Evolutionary conservation across 2,329 filamentous ascomycete species (phyloP).

Genomic region (Cladosporium sp.): DNA sequence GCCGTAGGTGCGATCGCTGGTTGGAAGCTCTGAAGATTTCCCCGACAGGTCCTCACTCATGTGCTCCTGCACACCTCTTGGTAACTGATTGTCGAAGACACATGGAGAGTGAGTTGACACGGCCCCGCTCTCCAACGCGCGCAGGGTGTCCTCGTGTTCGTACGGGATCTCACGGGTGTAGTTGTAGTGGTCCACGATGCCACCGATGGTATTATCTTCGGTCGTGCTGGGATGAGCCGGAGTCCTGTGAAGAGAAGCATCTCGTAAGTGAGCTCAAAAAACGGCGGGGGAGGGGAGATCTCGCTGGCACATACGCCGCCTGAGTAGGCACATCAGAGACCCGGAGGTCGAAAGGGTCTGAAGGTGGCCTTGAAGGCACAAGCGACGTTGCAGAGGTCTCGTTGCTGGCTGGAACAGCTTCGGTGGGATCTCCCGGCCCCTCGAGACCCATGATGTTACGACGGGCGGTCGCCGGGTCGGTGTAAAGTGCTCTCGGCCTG

Average conservation of each 20-base stretch:
- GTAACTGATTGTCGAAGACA: not conserved
- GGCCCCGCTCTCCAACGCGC: not conserved
- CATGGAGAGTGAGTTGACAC: not conserved
- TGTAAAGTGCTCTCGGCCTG: conserved; percentile 15
- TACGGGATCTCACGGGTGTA: conserved; percentile 14
- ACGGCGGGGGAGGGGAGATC: conserved; percentile 19
- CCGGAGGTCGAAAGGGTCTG: conserved; percentile 8
- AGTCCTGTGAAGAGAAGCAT: conserved; percentile 24
- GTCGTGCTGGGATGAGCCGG: conserved; percentile 1
- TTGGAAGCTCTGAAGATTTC: conserved; percentile 20
- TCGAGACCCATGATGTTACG: conserved; percentile 22
- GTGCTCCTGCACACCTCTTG: not conserved
- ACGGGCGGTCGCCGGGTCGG: conserved; percentile 23
- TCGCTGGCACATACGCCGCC: conserved; percentile 26
- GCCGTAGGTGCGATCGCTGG: conserved; percentile 28
- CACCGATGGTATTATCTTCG: conserved; percentile 19
- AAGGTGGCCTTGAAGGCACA: conserved; percentile 4
- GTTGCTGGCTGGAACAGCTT: not conserved
- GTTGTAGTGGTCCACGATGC: conserved; percentile 24
- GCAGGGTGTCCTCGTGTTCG: conserved; percentile 1
- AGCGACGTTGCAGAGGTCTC: conserved; percentile 2
- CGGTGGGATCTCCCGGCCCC: not conserved
- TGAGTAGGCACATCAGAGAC: conserved; percentile 7
- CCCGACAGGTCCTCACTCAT: not conserved
- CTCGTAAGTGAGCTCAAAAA: conserved; percentile 31